A percentile compares a stretch with the other conserved stretches of the same genome.
These are phyloP conservation scores for Vitis hybrid DNA, from an alignment of 177 flowering plant species.

Conservation along the genomic window DNA sequence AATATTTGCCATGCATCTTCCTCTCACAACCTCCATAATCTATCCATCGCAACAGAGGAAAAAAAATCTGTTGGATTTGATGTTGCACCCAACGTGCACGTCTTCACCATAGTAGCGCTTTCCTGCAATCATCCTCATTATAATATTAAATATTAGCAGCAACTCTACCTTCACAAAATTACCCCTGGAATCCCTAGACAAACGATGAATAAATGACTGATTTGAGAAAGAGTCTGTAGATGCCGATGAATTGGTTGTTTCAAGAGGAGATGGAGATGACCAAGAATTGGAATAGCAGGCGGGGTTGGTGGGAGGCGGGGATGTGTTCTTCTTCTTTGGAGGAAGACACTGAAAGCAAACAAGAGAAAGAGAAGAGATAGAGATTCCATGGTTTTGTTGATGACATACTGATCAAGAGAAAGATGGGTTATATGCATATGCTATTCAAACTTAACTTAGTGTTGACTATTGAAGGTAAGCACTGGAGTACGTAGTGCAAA, in stretches of 20 bases:
- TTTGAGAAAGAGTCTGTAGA: not conserved
- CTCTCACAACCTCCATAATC: constrained; percentile 18
- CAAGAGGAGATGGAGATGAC: constrained; percentile 26
- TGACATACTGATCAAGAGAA: too few species aligned
- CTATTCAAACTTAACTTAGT: too few species aligned
- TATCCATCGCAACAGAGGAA: constrained; percentile 28
- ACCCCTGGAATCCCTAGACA: too few species aligned
- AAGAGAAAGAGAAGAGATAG: not conserved
- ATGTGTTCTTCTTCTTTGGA: not conserved
- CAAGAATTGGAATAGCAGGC: constrained; percentile 17
- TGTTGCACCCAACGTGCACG: too few species aligned
- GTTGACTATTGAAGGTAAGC: too few species aligned
- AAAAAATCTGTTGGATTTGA: constrained; percentile 13
- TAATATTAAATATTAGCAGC: too few species aligned
- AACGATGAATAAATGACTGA: too few species aligned
- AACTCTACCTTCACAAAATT: too few species aligned
- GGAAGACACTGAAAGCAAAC: not conserved
- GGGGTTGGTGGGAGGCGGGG: constrained; percentile 20
- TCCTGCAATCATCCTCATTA: too few species aligned
- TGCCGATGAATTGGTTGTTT: constrained; percentile 14
- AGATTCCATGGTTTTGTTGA: not conserved
- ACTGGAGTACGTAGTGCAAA: too few species aligned
- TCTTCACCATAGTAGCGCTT: too few species aligned
- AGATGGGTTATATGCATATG: too few species aligned
- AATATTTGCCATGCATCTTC: constrained; percentile 3